Evolutionary conservation across 179 eudicot species (phyloP), one percentile per base, ranked within the genome.

Genomic region (Beta lomatogona): DNA sequence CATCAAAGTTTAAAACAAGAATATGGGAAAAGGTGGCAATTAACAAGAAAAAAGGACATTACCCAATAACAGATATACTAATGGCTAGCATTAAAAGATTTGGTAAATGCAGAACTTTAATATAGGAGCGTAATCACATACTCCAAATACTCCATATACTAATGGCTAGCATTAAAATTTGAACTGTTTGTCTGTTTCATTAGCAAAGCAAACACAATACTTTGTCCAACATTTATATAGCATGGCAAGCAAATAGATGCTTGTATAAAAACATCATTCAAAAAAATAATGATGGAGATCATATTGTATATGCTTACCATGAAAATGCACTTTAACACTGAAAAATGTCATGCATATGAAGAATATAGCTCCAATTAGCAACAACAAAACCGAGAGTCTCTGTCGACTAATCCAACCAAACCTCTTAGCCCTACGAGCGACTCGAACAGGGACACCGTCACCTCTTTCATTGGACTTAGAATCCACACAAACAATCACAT

Each of bases 321-420:
- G 89, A 77, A 89, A 83, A 50, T 83, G 91, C 79, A 93, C 87
- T 72, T 90, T 88, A n/a, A 90, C 66, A 82, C 95, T 91, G 81
- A 90, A 88, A 79, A 84, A 57, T 44, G 91, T 86, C 85, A 90
- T 81, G 82, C 69, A 90, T 21, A 92, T 83, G 1, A 89, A 89
- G 84, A 89, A 85, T 60, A 87, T 61, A 73, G 90, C 89, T 64
- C 91, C 95, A 76, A 91, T 64, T n/a, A 89, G 84, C 81, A 93
- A 83, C 58, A 92, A 64, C 87, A 88, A 90, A 83, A 88, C 71
- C 80, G 92, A 87, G 69, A 94, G 88, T 69, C 89, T 90, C 66
- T 74, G 84, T 80, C 81, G 71, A 76, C 83, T 83, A 52, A 89
- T 77, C 86, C 90, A 86, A 82, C 92, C 87, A 74, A 91, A 81